These are phyloP conservation scores for Pseudogymnoascus sp. DNA, from an alignment of 2,329 filamentous ascomycete species.

Conservation along the genomic window DNA sequence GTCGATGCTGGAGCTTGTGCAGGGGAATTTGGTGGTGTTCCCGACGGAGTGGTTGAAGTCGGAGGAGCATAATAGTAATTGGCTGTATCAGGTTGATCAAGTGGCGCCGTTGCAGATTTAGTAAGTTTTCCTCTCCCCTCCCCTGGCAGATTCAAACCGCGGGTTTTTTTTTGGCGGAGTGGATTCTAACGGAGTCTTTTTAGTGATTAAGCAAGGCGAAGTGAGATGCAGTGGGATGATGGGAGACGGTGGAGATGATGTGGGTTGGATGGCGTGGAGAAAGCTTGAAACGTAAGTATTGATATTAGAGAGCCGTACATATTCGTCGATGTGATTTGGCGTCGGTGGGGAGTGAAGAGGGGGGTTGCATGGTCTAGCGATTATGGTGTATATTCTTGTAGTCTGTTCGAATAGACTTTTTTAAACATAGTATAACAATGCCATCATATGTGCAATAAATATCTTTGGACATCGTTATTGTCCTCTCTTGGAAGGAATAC, in stretches of 20 bases:
- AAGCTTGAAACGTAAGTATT: background rate
- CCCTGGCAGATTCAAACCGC: too few relatives aligned
- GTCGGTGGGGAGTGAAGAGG: background rate
- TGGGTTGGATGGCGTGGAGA: background rate
- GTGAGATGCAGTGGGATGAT: background rate
- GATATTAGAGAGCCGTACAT: conserved; percentile 8
- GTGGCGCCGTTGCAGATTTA: conserved; percentile 97
- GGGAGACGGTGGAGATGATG: background rate
- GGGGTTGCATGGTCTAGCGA: conserved; percentile 5
- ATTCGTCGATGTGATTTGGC: conserved; percentile 2
- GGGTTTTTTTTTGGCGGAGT: too few relatives aligned
- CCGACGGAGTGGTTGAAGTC: conserved; percentile 92
- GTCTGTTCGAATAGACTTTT: conserved; percentile 1
- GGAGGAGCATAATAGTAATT: conserved; percentile 89
- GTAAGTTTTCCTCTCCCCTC: conserved; percentile 45
- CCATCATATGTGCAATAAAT: background rate
- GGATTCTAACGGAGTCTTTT: background rate
- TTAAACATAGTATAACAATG: conserved; percentile 5
- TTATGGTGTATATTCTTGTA: background rate
- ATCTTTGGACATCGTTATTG: background rate
- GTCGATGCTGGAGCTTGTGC: conserved; percentile 70
- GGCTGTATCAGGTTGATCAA: conserved; percentile 94
- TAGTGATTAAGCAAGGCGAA: background rate
- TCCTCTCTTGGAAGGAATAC: background rate
- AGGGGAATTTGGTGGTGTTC: conserved; percentile 84